phyloP scores from a whole-genome alignment of 768 basidiomycete genomes.

The Infundibulicybe gibba region DNA sequence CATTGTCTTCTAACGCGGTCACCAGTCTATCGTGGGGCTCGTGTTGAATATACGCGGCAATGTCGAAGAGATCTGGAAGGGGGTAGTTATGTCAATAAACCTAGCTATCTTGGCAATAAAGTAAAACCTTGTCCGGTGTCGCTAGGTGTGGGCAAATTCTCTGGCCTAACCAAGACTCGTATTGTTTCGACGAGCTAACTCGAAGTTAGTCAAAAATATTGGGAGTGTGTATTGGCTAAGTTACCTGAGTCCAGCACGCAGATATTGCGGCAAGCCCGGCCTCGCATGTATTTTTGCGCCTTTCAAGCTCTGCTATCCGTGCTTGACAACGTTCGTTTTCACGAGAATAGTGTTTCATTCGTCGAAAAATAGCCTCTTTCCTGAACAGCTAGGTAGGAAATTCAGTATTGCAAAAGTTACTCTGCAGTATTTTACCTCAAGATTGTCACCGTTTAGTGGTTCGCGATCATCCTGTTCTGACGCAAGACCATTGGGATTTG shows the following conservation, averaged over 20 bases:
- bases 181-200: slow-evolving; percentile 64
- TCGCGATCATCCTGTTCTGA: slow-evolving; percentile 34
- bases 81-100: slow-evolving; percentile 2
- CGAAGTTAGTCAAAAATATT: slow-evolving; percentile 3
- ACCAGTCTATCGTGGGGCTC: slow-evolving; percentile 32
- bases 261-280: slow-evolving; percentile 71
- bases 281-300: slow-evolving; percentile 62
- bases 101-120: background rate
- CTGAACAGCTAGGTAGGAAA: slow-evolving; percentile 60
- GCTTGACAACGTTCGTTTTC: slow-evolving; percentile 64
- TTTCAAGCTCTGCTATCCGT: slow-evolving; percentile 63
- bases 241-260: slow-evolving; percentile 79
- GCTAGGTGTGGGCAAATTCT: slow-evolving; percentile 40
- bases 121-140: slow-evolving; percentile 40
- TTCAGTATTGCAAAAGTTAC: slow-evolving; percentile 7
- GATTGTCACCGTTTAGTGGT: slow-evolving; percentile 48
- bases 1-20: slow-evolving; percentile 48
- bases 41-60: slow-evolving; percentile 36
- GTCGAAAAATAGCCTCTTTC: slow-evolving; percentile 81
- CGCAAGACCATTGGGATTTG: slow-evolving; percentile 47
- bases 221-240: slow-evolving; percentile 4
- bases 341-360: slow-evolving; percentile 80
- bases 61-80: slow-evolving; percentile 41
- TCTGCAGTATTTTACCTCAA: slow-evolving; percentile 50
- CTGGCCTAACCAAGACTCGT: slow-evolving; percentile 50